Percentiles rank a stretch among this genome's conserved stretches.
These are phyloP conservation scores for Venturia aucupariae DNA, from an alignment of 2,329 filamentous ascomycete species.

Conservation along the genomic window DNA sequence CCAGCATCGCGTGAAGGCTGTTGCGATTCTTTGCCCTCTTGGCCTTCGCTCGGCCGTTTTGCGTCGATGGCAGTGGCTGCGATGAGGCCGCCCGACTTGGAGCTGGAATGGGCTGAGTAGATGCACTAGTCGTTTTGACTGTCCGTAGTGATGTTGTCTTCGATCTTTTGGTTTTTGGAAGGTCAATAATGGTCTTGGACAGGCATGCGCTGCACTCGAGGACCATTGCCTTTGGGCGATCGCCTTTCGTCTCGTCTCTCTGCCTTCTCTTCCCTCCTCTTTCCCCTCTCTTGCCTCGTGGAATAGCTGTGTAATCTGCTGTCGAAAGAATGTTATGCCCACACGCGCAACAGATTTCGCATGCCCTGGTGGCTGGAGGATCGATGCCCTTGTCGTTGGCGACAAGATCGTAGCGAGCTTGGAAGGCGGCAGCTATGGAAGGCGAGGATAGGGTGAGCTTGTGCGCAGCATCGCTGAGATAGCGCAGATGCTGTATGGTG, in stretches of 20 bases:
- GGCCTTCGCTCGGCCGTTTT: constrained; percentile 25
- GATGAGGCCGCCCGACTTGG: constrained; percentile 1
- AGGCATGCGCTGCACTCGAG: constrained; percentile 4
- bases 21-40: constrained; percentile 47
- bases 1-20: constrained; percentile 45
- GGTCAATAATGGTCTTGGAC: background rate
- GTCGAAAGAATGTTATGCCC: constrained; percentile 25
- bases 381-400: constrained; percentile 22
- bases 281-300: constrained; percentile 19
- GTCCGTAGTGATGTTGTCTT: background rate
- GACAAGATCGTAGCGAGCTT: constrained; percentile 23
- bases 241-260: constrained; percentile 23
- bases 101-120: background rate
- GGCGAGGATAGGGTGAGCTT: constrained; percentile 26
- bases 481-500: constrained; percentile 16
- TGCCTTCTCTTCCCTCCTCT: constrained; percentile 12
- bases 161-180: background rate
- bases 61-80: background rate
- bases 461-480: constrained; percentile 27
- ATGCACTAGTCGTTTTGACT: no score
- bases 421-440: constrained; percentile 25
- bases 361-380: constrained; percentile 23
- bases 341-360: constrained; percentile 29
- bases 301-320: background rate
- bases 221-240: constrained; percentile 1